Base-by-base conservation (phyloP, 2,329 filamentous ascomycete species). In the Aureobasidium sp. region DNA sequence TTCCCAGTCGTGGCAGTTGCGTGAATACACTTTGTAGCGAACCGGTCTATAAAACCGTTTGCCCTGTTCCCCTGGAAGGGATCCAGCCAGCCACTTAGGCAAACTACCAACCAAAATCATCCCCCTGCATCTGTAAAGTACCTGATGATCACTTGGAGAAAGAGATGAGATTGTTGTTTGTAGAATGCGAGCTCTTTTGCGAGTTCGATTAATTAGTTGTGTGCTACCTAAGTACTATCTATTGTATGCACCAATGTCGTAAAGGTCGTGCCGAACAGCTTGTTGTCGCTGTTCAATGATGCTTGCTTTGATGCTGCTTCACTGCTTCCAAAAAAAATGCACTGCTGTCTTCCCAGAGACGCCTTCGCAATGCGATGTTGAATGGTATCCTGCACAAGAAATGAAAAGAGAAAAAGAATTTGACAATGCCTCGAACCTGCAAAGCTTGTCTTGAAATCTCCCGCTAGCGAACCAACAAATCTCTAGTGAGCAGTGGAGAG, bases 401-500 rank as follows among this genome's bases (percentile, higher is more conserved):
- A 61, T 15, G 41, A 34, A 39, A 41, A 29, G 26, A 15, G 43
- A 36, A 59, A 32, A 57, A 63, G 13, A 26, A 44, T 12, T 20
- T 39, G 43, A 47, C 48, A 34, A 39, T 39, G 51, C 60, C 51
- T 63, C 48, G 62, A 63, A 44, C 62, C 62, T 15, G 62, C 62
- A 63, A 63, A 59, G 62, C 53, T 55, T 56, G 39, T 50, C 43
- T 10, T 48, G 32, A 10, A 37, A 37, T 8, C 10, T 17, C 39
- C 29, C 32, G 26, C 53, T 57, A 46, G 5, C 13, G 27, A 34
- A 24, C n/a, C 53, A 34, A 17, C 13, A 26, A 36, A 12, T 10
- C 34, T 51, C 47, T 64, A 65, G 52, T 66, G 61, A 46, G 63
- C 72, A 20, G 67, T 71, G 9, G 72, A 72, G 36, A 75, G 66